Evolutionary conservation across 192 early-diverging fungal species (phyloP), one percentile per base, ranked within the genome.

Genomic region (Umbelopsis vinacea): DNA sequence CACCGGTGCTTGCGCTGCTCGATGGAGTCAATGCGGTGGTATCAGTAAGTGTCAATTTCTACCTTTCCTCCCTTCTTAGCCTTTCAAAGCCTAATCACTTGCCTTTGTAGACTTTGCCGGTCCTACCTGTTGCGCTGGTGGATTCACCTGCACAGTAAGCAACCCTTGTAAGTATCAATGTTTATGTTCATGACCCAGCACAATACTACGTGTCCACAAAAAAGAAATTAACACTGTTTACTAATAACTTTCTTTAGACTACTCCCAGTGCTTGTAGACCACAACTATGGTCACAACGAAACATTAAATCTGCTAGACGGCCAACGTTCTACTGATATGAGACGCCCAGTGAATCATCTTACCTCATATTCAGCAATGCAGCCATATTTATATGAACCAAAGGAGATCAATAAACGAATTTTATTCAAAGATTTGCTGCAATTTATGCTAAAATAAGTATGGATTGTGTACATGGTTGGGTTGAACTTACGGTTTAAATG

Each of bases 11-110:
- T 50, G 48, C n/a, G 9, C 48, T 50, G 48, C 48, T 50, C 9
- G 15, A 17, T 50, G 48, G 48, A 17, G 48, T 50, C 48, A 50
- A 50, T 50, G 48, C n/a, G 48, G 48, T 50, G 48, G 48, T 50
- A 50, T 21, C 48, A 21, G 48, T 50, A 50, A 50, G 48, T 50
- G 15, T 50, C n/a, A n/a, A 6, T 50, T 19, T 10, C 48, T 17
- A 50, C 15, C 15, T 17, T 50, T 17, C n/a, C 15, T 5, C n/a
- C 15, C 15, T 1, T 50, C 48, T 15, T 17, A n/a, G 0, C 4
- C 17, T 19, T n/a, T 50, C 40, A 50, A 6, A 50, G 6, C 4
- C 48, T 50, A 50, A 50, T 21, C 3, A 50, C 48, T 50, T 50
- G 15, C 2, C 48, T 43, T 43, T 6, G 15, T 17, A 50, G 48